A percentile compares a stretch with the other conserved stretches of the same genome.
phyloP scores from a whole-genome alignment of 768 basidiomycete genomes.

The Cyclocybe aegerita region DNA sequence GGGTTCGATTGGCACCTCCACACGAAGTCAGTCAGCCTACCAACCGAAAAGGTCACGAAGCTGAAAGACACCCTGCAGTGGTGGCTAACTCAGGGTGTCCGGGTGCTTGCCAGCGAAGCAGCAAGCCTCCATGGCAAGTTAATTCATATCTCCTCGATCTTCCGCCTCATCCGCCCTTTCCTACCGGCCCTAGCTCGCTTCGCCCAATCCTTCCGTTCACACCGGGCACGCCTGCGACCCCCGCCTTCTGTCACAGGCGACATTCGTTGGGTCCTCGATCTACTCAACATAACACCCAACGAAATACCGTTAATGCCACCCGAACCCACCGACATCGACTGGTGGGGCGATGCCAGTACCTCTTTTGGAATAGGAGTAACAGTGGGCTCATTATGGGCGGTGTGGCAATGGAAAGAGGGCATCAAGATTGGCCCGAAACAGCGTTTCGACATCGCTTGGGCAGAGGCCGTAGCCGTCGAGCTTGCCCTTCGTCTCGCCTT shows the following conservation, averaged over 20 bases:
- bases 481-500: slow-evolving; percentile 16
- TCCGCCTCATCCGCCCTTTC: slow-evolving; percentile 24
- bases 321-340: slow-evolving; percentile 9
- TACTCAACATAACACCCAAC: slow-evolving; percentile 4
- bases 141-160: slow-evolving; percentile 30
- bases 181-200: slow-evolving; percentile 27
- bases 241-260: slow-evolving; percentile 17
- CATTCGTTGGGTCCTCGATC: slow-evolving; percentile 29
- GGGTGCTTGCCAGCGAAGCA: slow-evolving; percentile 12
- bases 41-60: slow-evolving; percentile 18
- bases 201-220: slow-evolving; percentile 15
- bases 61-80: not conserved
- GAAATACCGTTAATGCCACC: slow-evolving; percentile 12
- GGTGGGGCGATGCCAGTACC: slow-evolving; percentile 38
- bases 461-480: slow-evolving; percentile 27
- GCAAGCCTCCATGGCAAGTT: slow-evolving; percentile 32
- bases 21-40: slow-evolving; percentile 11
- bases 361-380: slow-evolving; percentile 39
- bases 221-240: slow-evolving; percentile 3
- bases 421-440: slow-evolving; percentile 14
- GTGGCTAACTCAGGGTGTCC: slow-evolving; percentile 18
- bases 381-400: slow-evolving; percentile 26
- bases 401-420: slow-evolving; percentile 18
- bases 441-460: slow-evolving; percentile 25
- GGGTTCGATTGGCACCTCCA: slow-evolving; percentile 17